Conservation (phyloP, 495 filamentous ascomycete genomes). For the Hamigera avellanea region DNA sequence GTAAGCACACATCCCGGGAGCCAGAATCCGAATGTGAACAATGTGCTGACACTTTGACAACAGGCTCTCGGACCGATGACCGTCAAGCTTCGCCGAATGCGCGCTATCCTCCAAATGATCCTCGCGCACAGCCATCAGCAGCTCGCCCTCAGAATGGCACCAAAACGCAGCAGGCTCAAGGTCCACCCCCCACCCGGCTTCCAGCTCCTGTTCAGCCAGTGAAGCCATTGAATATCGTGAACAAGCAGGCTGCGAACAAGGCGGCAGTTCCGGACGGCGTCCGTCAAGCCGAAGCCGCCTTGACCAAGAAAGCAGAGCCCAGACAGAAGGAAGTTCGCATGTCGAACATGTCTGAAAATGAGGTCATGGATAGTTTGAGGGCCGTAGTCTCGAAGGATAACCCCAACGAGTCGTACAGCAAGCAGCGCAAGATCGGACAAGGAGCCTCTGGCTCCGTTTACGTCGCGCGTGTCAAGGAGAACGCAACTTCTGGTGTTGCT, state of each 20-base stretch:
- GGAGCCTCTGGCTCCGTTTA: constrained; percentile 97
- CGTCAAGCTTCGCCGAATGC: constrained; percentile 19
- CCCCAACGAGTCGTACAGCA: constrained; percentile 84
- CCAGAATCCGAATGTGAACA: no score
- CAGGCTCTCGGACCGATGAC: constrained; percentile 13
- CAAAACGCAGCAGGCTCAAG: constrained; percentile 25
- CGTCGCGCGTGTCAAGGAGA: constrained; percentile 82
- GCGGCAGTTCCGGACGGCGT: constrained; percentile 35
- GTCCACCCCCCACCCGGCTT: constrained; percentile 38
- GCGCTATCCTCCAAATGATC: constrained; percentile 23
- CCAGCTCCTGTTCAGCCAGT: constrained; percentile 57
- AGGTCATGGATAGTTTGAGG: constrained; percentile 91
- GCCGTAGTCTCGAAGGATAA: constrained; percentile 89
- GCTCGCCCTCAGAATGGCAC: constrained; percentile 28
- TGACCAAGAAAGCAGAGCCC: constrained; percentile 62
- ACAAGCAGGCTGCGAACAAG: constrained; percentile 51
- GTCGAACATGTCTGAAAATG: constrained; percentile 91
- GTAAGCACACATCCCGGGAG: not conserved
- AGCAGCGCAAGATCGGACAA: constrained; percentile 98
- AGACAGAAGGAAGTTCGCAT: constrained; percentile 87
- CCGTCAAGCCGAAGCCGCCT: constrained; percentile 70
- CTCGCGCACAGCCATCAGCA: constrained; percentile 34
- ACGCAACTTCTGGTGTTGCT: constrained; percentile 53
- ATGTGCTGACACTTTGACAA: no score
- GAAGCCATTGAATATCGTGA: constrained; percentile 84